Base-by-base conservation (phyloP, 495 filamentous ascomycete genomes). In the Cudoniella acicularis region DNA sequence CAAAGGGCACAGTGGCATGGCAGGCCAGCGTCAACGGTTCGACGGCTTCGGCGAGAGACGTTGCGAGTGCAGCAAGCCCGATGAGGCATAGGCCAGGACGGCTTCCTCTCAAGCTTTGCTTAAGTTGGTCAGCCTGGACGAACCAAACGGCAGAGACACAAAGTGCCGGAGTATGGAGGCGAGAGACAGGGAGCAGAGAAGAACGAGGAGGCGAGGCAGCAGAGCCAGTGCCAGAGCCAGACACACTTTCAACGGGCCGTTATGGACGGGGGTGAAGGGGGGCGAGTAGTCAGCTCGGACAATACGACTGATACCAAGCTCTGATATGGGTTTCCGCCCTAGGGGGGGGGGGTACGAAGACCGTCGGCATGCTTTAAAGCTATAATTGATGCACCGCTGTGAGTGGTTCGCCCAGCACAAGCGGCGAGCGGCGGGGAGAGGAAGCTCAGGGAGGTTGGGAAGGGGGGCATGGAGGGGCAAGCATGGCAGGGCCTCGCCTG, bases 271-370 rank as follows among this genome's bases (percentile, higher is more conserved):
- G 62, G n/a, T n/a, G n/a, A n/a, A n/a, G n/a, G n/a, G n/a, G 47
- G 4, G 24, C 25, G 10, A 40, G 46, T 55, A 55, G 54, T 54
- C 52, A 61, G 62, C 57, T 61, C 49, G 57, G 54, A 54, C 25
- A 47, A 61, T 50, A 57, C 41, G 57, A 56, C 49, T 22, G 60
- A 51, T 57, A 58, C 54, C 49, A 54, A 49, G 49, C 46, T 42
- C 49, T 53, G 18, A 17, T 53, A 59, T 59, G 40, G 48, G 36
- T 13, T 36, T 46, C 45, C 23, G 24, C 26, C 11, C 49, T 25
- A 46, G 55, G 47, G 17, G 16, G 11, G 47, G 10, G 11, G 26
- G 40, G 11, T 30, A 10, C 25, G 20, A 10, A 56, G 41, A 41
- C 23, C 47, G n/a, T n/a, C n/a, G n/a, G n/a, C n/a, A n/a, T n/a